phyloP scores from a whole-genome alignment of 441 rosid species.

The Populus hybrid region DNA sequence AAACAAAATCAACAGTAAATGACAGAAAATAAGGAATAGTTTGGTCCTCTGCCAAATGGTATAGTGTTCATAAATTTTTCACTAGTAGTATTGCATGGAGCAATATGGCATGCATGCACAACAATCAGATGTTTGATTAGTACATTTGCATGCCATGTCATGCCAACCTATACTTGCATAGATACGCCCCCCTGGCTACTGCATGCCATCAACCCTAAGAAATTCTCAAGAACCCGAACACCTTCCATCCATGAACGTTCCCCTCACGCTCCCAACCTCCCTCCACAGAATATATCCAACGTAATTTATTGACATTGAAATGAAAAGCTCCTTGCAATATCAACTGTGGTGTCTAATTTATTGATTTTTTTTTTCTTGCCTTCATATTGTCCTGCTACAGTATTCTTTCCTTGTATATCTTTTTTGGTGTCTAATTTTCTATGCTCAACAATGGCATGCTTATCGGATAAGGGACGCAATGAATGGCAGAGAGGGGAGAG shows the following conservation, averaged over 20 bases:
- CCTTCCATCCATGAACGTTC: neutral
- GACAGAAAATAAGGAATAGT: neutral
- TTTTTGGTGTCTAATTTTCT: too few relatives aligned
- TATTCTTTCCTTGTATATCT: too few relatives aligned
- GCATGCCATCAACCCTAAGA: neutral
- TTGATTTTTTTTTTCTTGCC: too few relatives aligned
- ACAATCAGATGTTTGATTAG: slow-evolving; percentile 27
- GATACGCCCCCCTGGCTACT: slow-evolving; percentile 17
- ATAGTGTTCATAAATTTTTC: neutral
- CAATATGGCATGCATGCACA: slow-evolving; percentile 41
- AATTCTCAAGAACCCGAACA: neutral
- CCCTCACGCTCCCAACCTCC: neutral
- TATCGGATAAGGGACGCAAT: neutral
- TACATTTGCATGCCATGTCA: slow-evolving; percentile 48
- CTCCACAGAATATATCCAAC: neutral
- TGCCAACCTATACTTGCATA: slow-evolving; percentile 20
- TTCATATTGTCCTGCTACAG: neutral
- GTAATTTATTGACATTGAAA: too few relatives aligned
- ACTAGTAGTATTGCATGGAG: neutral
- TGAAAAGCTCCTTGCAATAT: too few relatives aligned
- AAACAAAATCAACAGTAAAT: slow-evolving; percentile 11
- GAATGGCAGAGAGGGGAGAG: neutral
- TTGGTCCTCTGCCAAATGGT: slow-evolving; percentile 7
- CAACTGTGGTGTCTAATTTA: too few relatives aligned
- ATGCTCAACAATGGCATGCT: neutral